Base-by-base conservation (phyloP, 2,329 filamentous ascomycete species). In the Cladophialophora psammophila region DNA sequence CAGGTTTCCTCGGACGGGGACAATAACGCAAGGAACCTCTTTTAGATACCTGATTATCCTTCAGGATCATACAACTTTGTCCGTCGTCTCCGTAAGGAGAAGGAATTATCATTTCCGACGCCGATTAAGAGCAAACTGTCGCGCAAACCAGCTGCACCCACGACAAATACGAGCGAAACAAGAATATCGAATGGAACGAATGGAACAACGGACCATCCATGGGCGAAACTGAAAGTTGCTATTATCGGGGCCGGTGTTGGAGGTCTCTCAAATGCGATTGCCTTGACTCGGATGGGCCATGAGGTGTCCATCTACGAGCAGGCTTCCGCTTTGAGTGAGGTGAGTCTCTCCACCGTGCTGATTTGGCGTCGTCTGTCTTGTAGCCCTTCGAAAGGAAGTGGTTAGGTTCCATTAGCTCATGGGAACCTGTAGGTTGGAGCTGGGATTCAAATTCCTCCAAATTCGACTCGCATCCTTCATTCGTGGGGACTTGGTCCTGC, bases 401-500 rank as follows among this genome's bases (percentile, higher is more conserved):
- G 42, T 20, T 48, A 5, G n/a, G n/a, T 20, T n/a, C 7, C 13
- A 6, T 15, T 3, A 20, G 20, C 55, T 58, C 35, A 58, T 26
- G 20, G 15, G 5, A 8, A 1, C 7, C 8, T 18, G 34, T 8
- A 76, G 65, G 66, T 75, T 0, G 74, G 74, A 6, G 75, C 74
- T 20, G 74, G 74, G 2, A 71, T 75, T 13, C 65, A 74, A 31
- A 66, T 76, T 15, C 66, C 71, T 9, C 74, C 75, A 1, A 76
- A 76, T 57, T 73, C 73, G 1, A 70, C 65, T 13, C 70, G 70
- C 18, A 71, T 75, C 35, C 65, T 75, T 20, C 62, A 63, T 26
- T 62, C 61, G 7, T 73, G 72, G 71, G 73, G 65, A 5, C 74
- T 73, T 38, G 45, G 73, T 20, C 6, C 18, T 34, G 26, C 60